Percentiles rank a stretch among this genome's conserved stretches.
phyloP scores from a whole-genome alignment of 108 stramenopile species.

The Stephanodiscus minutulus region DNA sequence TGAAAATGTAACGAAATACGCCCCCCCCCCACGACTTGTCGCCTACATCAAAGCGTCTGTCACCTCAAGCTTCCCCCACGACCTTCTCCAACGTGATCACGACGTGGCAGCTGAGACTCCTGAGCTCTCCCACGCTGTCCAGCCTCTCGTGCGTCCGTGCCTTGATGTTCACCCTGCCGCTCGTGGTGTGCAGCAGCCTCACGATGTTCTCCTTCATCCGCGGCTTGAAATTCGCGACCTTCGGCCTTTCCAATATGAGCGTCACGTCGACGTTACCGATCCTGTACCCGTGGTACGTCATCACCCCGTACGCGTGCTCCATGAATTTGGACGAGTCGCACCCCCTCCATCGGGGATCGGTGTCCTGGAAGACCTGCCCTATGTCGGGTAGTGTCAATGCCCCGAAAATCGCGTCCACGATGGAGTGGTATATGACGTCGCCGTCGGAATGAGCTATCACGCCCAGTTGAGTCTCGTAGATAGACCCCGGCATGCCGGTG shows the following conservation, averaged over 20 bases:
- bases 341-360: conserved; percentile 94
- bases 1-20: too few species aligned
- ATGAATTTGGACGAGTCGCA: conserved; percentile 93
- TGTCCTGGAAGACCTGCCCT: conserved; percentile 94
- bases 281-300: conserved; percentile 79
- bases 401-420: conserved; percentile 95
- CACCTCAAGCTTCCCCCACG: not conserved
- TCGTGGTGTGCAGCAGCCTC: conserved; percentile 72
- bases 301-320: conserved; percentile 89
- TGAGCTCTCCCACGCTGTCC: conserved; percentile 91
- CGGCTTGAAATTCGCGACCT: conserved; percentile 89
- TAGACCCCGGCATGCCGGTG: conserved; percentile 59
- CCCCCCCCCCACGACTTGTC: too few species aligned
- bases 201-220: conserved; percentile 95
- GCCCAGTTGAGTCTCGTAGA: conserved; percentile 83
- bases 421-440: conserved; percentile 93
- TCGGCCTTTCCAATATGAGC: conserved; percentile 87
- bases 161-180: conserved; percentile 94
- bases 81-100: conserved; percentile 85
- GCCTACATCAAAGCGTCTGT: not conserved
- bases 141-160: conserved; percentile 94
- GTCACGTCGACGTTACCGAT: conserved; percentile 93
- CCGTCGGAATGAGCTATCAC: conserved; percentile 95
- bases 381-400: conserved; percentile 90
- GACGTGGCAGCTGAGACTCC: conserved; percentile 93